These are phyloP conservation scores for Pouteria glomerata DNA, from an alignment of 148 eudicot genomes.

Conservation along the genomic window DNA sequence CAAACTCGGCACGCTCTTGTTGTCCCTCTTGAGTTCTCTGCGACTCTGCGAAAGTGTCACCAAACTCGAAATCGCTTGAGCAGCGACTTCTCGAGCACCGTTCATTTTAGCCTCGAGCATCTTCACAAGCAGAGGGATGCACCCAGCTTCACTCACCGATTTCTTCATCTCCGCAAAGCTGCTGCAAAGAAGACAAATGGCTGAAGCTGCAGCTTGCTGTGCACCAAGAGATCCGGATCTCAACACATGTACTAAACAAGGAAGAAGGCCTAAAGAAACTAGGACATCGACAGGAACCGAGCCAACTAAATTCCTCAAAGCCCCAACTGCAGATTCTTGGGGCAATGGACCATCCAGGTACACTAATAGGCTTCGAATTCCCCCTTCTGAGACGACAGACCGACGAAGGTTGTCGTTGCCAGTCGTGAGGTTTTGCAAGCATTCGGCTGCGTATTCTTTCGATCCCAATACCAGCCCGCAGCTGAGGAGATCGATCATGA, in stretches of 20 bases:
- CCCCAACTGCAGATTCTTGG: conserved; percentile 80
- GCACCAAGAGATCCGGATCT: conserved; percentile 72
- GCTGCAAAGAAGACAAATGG: conserved; percentile 47
- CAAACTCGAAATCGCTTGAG: conserved; percentile 69
- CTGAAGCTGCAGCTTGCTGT: conserved; percentile 56
- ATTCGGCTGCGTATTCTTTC: conserved; percentile 89
- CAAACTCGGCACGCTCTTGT: conserved; percentile 74
- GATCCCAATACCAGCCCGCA: conserved; percentile 61
- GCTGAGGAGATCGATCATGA: conserved; percentile 78
- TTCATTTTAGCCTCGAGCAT: conserved; percentile 76
- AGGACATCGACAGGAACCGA: conserved; percentile 45
- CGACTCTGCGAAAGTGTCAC: conserved; percentile 45
- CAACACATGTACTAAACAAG: conserved; percentile 66
- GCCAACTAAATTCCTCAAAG: conserved; percentile 64
- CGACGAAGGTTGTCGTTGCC: conserved; percentile 56
- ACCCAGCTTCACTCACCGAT: conserved; percentile 60
- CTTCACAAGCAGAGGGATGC: conserved; percentile 55
- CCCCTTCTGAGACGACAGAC: conserved; percentile 60
- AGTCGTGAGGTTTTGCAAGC: conserved; percentile 76
- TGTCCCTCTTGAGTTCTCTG: conserved; percentile 68
- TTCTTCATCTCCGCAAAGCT: conserved; percentile 48
- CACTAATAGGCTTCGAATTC: conserved; percentile 51
- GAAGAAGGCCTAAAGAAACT: conserved; percentile 53
- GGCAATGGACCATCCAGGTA: conserved; percentile 82
- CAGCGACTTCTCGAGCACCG: conserved; percentile 63